Evolutionary conservation across 371 early-diverging fungal genomes (phyloP).

Genomic region (Mucor plumbeus): DNA sequence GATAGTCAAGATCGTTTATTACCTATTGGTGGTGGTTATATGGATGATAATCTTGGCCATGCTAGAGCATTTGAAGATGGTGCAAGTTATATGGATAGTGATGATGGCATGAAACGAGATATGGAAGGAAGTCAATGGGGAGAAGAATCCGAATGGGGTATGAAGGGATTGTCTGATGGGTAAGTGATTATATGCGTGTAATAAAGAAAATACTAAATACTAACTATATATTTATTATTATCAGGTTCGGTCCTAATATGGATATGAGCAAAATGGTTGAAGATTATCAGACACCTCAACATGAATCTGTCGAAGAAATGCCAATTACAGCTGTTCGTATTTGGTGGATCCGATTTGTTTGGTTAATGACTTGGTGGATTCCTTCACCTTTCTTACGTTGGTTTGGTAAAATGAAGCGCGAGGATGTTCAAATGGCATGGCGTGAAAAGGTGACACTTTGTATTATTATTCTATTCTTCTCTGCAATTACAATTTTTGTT

Average conservation of each 20-base stretch:
- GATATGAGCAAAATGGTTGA: slow-evolving; percentile 62
- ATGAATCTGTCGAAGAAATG: slow-evolving; percentile 64
- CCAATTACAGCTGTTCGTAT: slow-evolving; percentile 64
- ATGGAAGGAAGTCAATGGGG: slow-evolving; percentile 60
- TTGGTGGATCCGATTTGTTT: slow-evolving; percentile 89
- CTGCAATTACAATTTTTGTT: slow-evolving; percentile 82
- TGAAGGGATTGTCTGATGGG: slow-evolving; percentile 56
- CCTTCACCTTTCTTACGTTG: slow-evolving; percentile 69
- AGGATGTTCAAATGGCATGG: slow-evolving; percentile 94
- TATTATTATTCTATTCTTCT: slow-evolving; percentile 84
- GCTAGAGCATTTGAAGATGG: slow-evolving; percentile 43
- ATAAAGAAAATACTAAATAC: neutral
- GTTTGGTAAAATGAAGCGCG: slow-evolving; percentile 79
- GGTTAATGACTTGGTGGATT: slow-evolving; percentile 91
- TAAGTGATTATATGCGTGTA: slow-evolving; percentile 24
- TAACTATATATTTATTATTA: neutral
- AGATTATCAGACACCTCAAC: slow-evolving; percentile 48
- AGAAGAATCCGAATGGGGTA: slow-evolving; percentile 61
- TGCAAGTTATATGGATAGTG: slow-evolving; percentile 53
- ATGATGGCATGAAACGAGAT: slow-evolving; percentile 53
- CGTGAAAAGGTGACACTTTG: slow-evolving; percentile 95
- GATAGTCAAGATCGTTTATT: slow-evolving; percentile 40
- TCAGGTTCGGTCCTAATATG: slow-evolving; percentile 58
- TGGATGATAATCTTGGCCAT: slow-evolving; percentile 24
- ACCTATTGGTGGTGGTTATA: slow-evolving; percentile 31